Evolutionary conservation across 1,139 yeast genomes (phyloP).

Genomic region (Kluyveromyces sp.): DNA sequence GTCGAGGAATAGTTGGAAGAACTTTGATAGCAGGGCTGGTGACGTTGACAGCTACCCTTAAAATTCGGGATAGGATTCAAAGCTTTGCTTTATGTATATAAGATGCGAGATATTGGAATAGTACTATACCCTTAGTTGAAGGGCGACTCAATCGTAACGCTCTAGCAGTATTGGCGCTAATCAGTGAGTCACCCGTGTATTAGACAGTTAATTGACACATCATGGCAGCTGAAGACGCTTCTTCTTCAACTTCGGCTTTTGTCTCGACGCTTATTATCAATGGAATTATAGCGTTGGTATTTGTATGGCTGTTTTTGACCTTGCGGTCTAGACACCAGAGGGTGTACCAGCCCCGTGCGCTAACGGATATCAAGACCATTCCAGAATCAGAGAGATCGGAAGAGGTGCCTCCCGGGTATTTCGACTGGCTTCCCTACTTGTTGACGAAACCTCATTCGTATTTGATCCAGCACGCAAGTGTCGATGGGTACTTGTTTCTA

Average conservation of each 20-base stretch:
- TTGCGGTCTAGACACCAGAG: constrained; percentile 59
- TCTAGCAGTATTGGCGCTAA: too few species aligned
- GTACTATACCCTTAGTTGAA: too few species aligned
- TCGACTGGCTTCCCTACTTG: constrained; percentile 49
- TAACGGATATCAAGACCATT: constrained; percentile 39
- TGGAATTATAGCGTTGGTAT: constrained; percentile 50
- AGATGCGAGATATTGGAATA: too few species aligned
- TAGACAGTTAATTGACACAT: background rate
- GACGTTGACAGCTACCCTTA: too few species aligned
- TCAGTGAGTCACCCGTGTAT: too few species aligned
- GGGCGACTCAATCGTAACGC: too few species aligned
- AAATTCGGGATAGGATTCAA: too few species aligned
- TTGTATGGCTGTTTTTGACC: constrained; percentile 50
- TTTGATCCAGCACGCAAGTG: constrained; percentile 70
- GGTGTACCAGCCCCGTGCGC: constrained; percentile 81
- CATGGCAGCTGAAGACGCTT: constrained; percentile 3
- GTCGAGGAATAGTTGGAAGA: too few species aligned
- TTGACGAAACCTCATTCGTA: constrained; percentile 55
- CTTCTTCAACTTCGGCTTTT: constrained; percentile 44
- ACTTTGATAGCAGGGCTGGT: too few species aligned
- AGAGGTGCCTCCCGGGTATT: constrained; percentile 48
- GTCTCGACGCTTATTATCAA: constrained; percentile 49
- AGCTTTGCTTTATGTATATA: background rate
- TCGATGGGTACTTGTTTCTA: constrained; percentile 83
- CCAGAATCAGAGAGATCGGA: constrained; percentile 44